Evolutionary conservation across 2,329 filamentous ascomycete species (phyloP).

Genomic region (Beauveria sp.): DNA sequence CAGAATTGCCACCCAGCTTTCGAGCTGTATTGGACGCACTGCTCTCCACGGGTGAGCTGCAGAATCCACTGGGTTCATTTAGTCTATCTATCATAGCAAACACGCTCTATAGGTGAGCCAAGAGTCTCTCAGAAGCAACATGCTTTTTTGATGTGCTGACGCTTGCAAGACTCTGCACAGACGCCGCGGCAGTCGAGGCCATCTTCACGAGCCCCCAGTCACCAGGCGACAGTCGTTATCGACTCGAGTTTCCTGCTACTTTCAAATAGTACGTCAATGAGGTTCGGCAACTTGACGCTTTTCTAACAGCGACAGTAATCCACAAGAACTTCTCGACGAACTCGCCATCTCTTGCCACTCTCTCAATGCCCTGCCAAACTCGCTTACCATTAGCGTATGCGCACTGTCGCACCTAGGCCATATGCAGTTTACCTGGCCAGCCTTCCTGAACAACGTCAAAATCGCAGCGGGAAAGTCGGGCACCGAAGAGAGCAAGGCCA

Average conservation of each 20-base stretch:
- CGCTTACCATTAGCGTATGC: not conserved
- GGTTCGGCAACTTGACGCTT: not conserved
- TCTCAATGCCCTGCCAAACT: not conserved
- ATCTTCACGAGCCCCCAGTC: not conserved
- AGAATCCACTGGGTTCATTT: constrained; percentile 1
- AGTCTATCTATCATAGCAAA: constrained; percentile 3
- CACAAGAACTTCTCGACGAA: constrained; percentile 9
- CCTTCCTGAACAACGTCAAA: constrained; percentile 7
- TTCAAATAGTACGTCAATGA: not conserved
- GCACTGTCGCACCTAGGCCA: constrained; percentile 5
- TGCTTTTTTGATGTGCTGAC: not conserved
- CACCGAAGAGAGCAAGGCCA: constrained; percentile 4
- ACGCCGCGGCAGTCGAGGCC: not conserved
- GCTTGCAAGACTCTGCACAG: not conserved
- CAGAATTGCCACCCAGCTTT: not conserved
- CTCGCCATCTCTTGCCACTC: not conserved
- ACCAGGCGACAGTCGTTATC: not conserved
- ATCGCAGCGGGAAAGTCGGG: constrained; percentile 6
- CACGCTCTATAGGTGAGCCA: not conserved
- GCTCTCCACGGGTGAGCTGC: not conserved
- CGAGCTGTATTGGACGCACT: not conserved
- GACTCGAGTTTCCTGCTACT: not conserved
- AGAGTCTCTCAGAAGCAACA: no score
- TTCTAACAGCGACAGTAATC: not conserved
- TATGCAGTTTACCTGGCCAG: constrained; percentile 9